phyloP scores from a whole-genome alignment of 1,284 basidiomycete genomes.

The Polyporus tsugae region DNA sequence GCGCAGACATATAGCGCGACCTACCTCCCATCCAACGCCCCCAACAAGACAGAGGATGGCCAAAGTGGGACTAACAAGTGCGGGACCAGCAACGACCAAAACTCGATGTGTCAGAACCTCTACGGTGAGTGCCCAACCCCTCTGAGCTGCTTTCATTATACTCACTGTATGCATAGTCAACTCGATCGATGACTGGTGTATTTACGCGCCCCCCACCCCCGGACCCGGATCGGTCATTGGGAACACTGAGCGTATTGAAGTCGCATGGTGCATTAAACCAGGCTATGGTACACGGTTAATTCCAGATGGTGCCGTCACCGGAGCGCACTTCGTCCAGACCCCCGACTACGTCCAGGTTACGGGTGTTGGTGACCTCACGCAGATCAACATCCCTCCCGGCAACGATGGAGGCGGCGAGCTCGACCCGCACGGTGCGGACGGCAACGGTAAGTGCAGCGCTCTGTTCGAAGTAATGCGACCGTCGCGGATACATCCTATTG shows the following conservation, averaged over 20 bases:
- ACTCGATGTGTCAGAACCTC: conserved; percentile 71
- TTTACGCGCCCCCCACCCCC: conserved; percentile 64
- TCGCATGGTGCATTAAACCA: conserved; percentile 75
- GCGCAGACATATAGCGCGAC: conserved; percentile 49
- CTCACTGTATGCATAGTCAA: conserved; percentile 53
- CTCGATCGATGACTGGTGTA: conserved; percentile 66
- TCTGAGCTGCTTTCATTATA: background rate
- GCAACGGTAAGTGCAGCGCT: conserved; percentile 50
- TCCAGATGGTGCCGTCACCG: conserved; percentile 77
- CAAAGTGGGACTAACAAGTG: conserved; percentile 73
- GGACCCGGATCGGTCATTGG: conserved; percentile 61
- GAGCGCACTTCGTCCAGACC: conserved; percentile 75
- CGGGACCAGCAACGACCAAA: conserved; percentile 61
- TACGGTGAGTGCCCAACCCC: conserved; percentile 52
- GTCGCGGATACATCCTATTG: background rate
- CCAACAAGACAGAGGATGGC: conserved; percentile 60
- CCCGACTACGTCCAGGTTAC: conserved; percentile 77
- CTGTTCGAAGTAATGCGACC: background rate
- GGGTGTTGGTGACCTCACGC: conserved; percentile 71
- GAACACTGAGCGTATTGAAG: conserved; percentile 69
- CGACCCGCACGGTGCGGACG: conserved; percentile 67
- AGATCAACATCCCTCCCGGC: conserved; percentile 66
- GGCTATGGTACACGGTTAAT: conserved; percentile 78
- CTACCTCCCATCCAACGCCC: conserved; percentile 53
- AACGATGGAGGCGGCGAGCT: conserved; percentile 66